Percentiles rank a stretch among this genome's conserved stretches.
These are phyloP conservation scores for Globisporangium mamillatum DNA, from an alignment of 352 stramenopile genomes.

Conservation along the genomic window DNA sequence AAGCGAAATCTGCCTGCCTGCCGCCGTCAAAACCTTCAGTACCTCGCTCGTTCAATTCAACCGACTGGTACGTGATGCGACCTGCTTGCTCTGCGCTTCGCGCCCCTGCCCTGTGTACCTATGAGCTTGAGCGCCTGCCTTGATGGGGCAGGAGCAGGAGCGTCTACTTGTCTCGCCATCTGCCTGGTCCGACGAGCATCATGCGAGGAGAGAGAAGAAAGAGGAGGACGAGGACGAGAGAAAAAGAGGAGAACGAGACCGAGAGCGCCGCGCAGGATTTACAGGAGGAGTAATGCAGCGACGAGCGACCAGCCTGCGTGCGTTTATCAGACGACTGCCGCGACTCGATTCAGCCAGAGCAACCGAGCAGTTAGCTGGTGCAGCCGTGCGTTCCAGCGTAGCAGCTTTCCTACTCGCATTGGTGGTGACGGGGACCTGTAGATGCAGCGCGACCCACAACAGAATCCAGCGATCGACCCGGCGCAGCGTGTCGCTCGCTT, in stretches of 20 bases:
- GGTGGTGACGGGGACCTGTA: not conserved
- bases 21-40: conserved; percentile 70
- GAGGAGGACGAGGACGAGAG: conserved; percentile 1
- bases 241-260: not conserved
- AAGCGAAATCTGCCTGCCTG: conserved; percentile 21
- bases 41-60: conserved; percentile 87
- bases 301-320: not conserved
- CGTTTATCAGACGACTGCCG: not conserved
- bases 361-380: not conserved
- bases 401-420: not conserved
- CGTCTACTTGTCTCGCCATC: not conserved
- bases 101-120: conserved; percentile 1
- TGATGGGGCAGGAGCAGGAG: not conserved
- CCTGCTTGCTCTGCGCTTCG: not conserved
- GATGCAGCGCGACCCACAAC: not conserved
- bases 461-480: not conserved
- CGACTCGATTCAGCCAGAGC: not conserved
- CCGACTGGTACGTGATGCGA: conserved; percentile 72
- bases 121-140: not conserved
- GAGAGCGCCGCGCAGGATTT: not conserved
- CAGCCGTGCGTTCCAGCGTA: not conserved
- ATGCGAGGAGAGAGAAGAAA: not conserved
- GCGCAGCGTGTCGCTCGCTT: not conserved
- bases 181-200: not conserved
- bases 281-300: not conserved